Percentiles rank a stretch among this genome's conserved stretches.
Evolutionary conservation across 805 yeast genomes (phyloP).

Genomic region (Yamadazyma nakazawae): DNA sequence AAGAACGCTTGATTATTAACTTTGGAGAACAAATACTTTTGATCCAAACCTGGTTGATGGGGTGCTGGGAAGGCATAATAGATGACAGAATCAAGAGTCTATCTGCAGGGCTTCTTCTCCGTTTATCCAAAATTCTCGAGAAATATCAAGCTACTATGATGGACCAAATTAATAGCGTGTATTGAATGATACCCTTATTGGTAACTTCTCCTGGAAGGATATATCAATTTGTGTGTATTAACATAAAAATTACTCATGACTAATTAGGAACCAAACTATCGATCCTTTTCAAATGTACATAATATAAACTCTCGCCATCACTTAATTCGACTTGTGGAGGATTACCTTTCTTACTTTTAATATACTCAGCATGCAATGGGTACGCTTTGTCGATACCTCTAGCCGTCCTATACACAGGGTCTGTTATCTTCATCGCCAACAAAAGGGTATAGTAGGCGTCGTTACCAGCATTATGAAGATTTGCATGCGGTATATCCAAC

Average conservation of each 20-base stretch:
- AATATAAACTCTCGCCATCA: neutral
- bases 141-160: conserved; percentile 28
- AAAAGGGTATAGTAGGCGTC: conserved; percentile 62
- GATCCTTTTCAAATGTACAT: neutral
- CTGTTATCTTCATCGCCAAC: conserved; percentile 19
- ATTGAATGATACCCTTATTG: conserved; percentile 9
- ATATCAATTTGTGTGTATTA: no score
- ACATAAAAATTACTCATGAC: neutral
- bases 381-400: conserved; percentile 1
- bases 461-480: conserved; percentile 68
- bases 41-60: conserved; percentile 26
- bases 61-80: conserved; percentile 33
- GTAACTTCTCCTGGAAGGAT: neutral
- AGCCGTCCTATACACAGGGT: conserved; percentile 2
- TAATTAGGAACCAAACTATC: neutral
- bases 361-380: neutral
- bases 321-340: neutral
- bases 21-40: conserved; percentile 19
- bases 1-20: conserved; percentile 19
- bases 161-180: conserved; percentile 28
- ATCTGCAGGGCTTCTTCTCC: conserved; percentile 39
- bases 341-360: neutral
- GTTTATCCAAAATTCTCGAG: conserved; percentile 21
- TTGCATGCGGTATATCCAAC: conserved; percentile 52
- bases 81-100: conserved; percentile 36